These are phyloP conservation scores for Trichomonas tenax DNA, from an alignment of 208 protist genomes.

Conservation along the genomic window DNA sequence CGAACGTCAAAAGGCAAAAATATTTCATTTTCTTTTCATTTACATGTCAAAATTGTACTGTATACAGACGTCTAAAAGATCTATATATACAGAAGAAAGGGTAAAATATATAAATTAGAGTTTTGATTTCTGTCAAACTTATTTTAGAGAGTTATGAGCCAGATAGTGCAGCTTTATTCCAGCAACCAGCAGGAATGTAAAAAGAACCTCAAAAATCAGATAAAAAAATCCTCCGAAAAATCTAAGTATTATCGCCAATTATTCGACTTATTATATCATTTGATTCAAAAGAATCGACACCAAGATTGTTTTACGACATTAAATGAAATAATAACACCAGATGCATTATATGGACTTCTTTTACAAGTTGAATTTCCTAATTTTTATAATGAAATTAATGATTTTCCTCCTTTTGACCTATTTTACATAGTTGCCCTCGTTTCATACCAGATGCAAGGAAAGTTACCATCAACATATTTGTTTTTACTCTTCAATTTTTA, in stretches of 20 bases:
- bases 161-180: neutral
- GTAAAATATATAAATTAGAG: too few species aligned
- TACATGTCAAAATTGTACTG: too few species aligned
- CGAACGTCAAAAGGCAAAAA: too few species aligned
- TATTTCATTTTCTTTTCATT: too few species aligned
- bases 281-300: neutral
- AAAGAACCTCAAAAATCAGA: neutral
- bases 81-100: too few species aligned
- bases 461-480: neutral
- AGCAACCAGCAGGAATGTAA: neutral
- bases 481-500: neutral
- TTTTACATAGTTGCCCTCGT: neutral
- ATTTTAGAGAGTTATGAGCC: neutral
- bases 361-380: neutral
- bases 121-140: too few species aligned
- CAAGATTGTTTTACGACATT: neutral
- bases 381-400: neutral
- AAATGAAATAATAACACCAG: neutral
- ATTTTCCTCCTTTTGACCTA: neutral
- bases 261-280: neutral
- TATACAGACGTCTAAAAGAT: too few species aligned
- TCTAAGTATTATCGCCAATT: neutral
- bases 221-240: neutral
- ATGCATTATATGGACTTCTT: neutral
- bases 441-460: neutral